A percentile compares a stretch with the other conserved stretches of the same genome.
These are phyloP conservation scores for Pyrenopolyporus hunteri DNA, from an alignment of 495 filamentous ascomycete species.

Conservation along the genomic window DNA sequence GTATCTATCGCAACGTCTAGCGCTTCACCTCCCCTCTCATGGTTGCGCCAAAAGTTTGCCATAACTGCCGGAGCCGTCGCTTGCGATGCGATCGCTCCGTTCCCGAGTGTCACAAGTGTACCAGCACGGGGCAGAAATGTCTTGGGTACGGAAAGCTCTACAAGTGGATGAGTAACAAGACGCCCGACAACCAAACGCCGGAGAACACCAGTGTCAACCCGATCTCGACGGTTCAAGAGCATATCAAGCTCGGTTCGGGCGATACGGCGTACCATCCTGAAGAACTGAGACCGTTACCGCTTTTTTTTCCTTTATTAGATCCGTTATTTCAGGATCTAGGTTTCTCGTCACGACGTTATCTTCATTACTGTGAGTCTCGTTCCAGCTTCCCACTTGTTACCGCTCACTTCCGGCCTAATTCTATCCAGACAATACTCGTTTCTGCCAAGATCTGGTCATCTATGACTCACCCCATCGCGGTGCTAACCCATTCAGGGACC, in stretches of 20 bases:
- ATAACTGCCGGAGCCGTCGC: constrained; percentile 59
- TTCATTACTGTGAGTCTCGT: constrained; percentile 44
- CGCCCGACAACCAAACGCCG: constrained; percentile 13
- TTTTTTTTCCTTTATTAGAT: constrained; percentile 43
- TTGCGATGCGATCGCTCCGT: constrained; percentile 60
- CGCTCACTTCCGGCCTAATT: constrained; percentile 1
- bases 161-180: constrained; percentile 50
- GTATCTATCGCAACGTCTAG: constrained; percentile 1
- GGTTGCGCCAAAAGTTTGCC: constrained; percentile 47
- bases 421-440: constrained; percentile 53
- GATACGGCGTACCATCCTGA: not conserved
- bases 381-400: not conserved
- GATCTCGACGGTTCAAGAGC: not conserved
- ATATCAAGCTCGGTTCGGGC: constrained; percentile 4
- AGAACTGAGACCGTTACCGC: constrained; percentile 14
- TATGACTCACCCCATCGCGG: constrained; percentile 53
- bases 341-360: constrained; percentile 49
- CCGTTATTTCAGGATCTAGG: constrained; percentile 47
- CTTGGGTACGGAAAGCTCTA: constrained; percentile 52
- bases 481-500: constrained; percentile 57
- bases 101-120: constrained; percentile 57
- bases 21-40: constrained; percentile 20
- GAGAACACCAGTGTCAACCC: not conserved
- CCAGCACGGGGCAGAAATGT: constrained; percentile 54
- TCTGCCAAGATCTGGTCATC: constrained; percentile 60